Evolutionary conservation across 1,139 yeast genomes (phyloP), one percentile per base, ranked within the genome.

Genomic region (Chernovozyma aurita): DNA sequence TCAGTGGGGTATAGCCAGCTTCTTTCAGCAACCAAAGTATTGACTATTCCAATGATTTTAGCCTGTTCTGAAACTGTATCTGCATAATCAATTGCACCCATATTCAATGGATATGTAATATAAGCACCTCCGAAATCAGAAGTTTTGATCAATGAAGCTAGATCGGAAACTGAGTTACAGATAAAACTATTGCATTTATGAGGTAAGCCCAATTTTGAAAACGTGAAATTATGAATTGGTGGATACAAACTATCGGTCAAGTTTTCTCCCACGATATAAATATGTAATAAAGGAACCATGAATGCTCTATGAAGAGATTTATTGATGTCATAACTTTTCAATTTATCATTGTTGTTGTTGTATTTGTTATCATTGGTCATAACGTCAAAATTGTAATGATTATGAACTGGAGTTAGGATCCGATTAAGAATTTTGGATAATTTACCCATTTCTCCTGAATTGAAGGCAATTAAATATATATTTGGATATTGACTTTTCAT

Each of bases 121-220:
- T 38, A 42, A 2, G 47, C 41, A 3, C 50, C 50, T 11, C 49
- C 49, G 35, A 47, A 47, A 31, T 41, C 33, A 11, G 45, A 42
- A n/a, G 42, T 36, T 26, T 34, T 33, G 2, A 40, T 36, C n/a
- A 46, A 31, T 7, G 34, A 29, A n/a, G 34, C 24, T 16, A 44
- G 25, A 20, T 37, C 32, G 11, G 36, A 25, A 12, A 25, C 17
- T 8, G 38, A 31, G 20, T 34, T 35, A 25, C 43, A 39, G 24
- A 43, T 41, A 24, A 34, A 40, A 9, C 31, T 26, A 4, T 25
- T 31, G 29, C 30, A 42, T 7, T 31, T 26, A 30, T 44, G 45
- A 3, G 45, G 42, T n/a, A 43, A 30, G 3, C 47, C 47, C n/a
- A 44, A 20, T 24, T 31, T 37, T 4, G 30, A 33, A 24, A 34